Base-by-base conservation (phyloP, 352 stramenopile species). In the Pythium chondricola region DNA sequence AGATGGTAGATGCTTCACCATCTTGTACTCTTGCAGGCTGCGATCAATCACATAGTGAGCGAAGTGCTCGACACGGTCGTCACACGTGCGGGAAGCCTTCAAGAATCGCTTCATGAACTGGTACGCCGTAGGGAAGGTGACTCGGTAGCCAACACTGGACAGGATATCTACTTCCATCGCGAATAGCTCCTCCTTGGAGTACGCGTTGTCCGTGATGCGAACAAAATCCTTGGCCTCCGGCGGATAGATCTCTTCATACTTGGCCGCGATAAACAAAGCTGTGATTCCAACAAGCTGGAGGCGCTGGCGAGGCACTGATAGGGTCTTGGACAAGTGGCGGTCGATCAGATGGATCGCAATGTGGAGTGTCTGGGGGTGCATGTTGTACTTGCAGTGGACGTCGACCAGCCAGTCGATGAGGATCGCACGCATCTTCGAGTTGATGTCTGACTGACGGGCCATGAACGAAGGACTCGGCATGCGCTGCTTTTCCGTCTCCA, bases 401-500 rank as follows among this genome's bases (percentile, higher is more conserved):
- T 93, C 83, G 6, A 99, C 91, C 27, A 99, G 84, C 97, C 97
- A 99, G 74, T 99, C 97, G 32, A 99, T 88, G 30, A 99, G 83
- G 48, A 99, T 99, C 17, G 96, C 88, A 37, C 97, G 84, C 97
- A 99, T 99, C 59, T 98, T 97, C 43, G 97, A 86, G 70, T 98
- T 99, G 65, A 99, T 97, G 58, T 99, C 95, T 14, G 83, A 74
- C 71, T 99, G 97, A 17, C 71, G 73, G 2, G 74, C 39, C 82
- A 93, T 93, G 60, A 87, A 93, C 13, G 61, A 74, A 16, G 74
- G 63, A 47, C 65, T 86, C 6, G 67, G 57, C 61, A 81, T 83
- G 55, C 68, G 71, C 24, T 58, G 54, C 47, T 85, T 88, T 72
- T 93, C 82, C 8, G 61, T 59, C 31, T 77, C 64, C 26, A 93